Conservation (phyloP, 1,284 basidiomycete genomes). For the Cutaneotrichosporon mucoides region DNA sequence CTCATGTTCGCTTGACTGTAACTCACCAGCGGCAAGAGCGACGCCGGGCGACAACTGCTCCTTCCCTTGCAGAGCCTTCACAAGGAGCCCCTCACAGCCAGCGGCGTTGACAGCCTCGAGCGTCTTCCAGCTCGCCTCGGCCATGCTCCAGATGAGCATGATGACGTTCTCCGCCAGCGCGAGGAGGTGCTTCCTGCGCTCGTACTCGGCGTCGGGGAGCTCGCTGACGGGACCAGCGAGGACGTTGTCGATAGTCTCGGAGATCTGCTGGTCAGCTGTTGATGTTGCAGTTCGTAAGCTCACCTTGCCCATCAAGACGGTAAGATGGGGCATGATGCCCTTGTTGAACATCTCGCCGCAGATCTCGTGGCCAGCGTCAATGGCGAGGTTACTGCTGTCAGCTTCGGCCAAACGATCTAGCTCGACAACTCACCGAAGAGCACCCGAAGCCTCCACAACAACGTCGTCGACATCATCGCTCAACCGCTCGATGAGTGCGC, state of each 20-base stretch:
- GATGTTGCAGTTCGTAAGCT: conserved; percentile 1
- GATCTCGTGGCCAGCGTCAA: conserved; percentile 88
- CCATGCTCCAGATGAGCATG: conserved; percentile 82
- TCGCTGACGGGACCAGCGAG: conserved; percentile 46
- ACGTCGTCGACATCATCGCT: conserved; percentile 82
- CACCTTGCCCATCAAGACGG: conserved; percentile 43
- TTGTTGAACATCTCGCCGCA: conserved; percentile 97
- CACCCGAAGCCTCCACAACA: conserved; percentile 75
- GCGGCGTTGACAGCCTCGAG: conserved; percentile 78
- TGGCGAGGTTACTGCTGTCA: conserved; percentile 73
- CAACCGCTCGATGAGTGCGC: conserved; percentile 73
- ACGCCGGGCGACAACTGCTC: conserved; percentile 64
- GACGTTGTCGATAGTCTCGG: conserved; percentile 64
- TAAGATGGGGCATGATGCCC: conserved; percentile 64
- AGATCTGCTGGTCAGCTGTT: conserved; percentile 57
- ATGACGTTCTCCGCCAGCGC: conserved; percentile 86
- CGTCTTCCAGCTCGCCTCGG: conserved; percentile 80
- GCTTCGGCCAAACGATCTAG: not conserved
- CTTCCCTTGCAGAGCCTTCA: conserved; percentile 71
- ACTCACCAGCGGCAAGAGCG: conserved; percentile 69
- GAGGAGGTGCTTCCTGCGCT: conserved; percentile 68
- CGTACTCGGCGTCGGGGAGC: conserved; percentile 56
- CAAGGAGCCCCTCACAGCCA: conserved; percentile 68
- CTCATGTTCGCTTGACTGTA: not conserved
- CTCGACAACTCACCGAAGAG: conserved; percentile 59